Evolutionary conservation across 768 basidiomycete species (phyloP), one percentile per base, ranked within the genome.

Genomic region (Trametes sanguinea): DNA sequence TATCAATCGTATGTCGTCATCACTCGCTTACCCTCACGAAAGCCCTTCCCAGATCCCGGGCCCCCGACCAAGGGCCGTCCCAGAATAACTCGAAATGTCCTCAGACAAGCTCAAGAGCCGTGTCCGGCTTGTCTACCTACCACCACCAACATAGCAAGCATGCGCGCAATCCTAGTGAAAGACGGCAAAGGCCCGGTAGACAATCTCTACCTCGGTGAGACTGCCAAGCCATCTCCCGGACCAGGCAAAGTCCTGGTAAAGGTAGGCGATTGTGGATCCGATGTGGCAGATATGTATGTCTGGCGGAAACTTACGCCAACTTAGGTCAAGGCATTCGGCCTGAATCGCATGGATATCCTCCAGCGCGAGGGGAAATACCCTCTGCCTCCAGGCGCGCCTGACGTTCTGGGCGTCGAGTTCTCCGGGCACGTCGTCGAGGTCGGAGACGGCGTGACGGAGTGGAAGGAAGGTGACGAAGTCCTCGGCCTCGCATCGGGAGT

Each of bases 321-420:
- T 14, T 64, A 92, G 89, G 80, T 91, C 69, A 85, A 84, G 72
- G 88, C 88, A 1, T 95, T 95, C 72, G 92, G 92, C n/a, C 75
- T 95, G 61, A 95, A 95, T 74, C 82, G 94, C 33, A 88, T 92
- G 92, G 94, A 95, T 69, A 80, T 93, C 56, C 54, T 65, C 6
- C 94, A 92, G 72, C 83, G 89, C 6, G 79, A 86, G 69, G 90
- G 88, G 0, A 68, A 72, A n/a, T 94, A 94, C 71, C 88, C 90
- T 16, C 75, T 81, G n/a, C 93, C 94, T 33, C 80, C 86, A n/a
- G 89, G 87, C 44, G 83, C 85, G 17, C 87, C 88, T 39, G 75
- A 80, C 6, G 87, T 95, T 70, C 80, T 95, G 8, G 94, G 95
- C 3, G 90, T 94, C 46, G 95, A 96, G 73, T 96, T 95, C 72